phyloP scores from a whole-genome alignment of 2,329 filamentous ascomycete genomes.

The Aspergillus nomiae region DNA sequence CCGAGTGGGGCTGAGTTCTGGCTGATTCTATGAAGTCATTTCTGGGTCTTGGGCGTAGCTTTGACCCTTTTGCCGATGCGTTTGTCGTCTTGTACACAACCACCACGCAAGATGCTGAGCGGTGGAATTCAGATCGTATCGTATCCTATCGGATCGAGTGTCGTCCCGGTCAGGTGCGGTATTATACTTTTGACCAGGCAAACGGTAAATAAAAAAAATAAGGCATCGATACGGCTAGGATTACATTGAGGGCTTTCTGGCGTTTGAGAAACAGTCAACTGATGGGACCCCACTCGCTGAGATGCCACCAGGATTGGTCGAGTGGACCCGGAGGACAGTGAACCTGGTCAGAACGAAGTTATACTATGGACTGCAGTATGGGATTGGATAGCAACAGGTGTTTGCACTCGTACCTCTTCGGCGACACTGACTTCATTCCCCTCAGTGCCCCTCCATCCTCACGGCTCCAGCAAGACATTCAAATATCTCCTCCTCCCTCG shows the following conservation, averaged over 20 bases:
- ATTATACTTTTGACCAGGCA: neutral
- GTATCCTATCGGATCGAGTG: no score
- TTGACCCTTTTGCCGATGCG: neutral
- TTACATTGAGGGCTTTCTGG: neutral
- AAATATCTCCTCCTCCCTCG: slow-evolving; percentile 11
- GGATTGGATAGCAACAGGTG: neutral
- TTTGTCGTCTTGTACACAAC: neutral
- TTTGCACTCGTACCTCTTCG: neutral
- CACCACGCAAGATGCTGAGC: neutral
- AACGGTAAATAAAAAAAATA: no score
- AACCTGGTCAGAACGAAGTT: neutral
- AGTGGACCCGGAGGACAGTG: neutral
- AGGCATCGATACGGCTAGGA: neutral
- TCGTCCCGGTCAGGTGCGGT: neutral
- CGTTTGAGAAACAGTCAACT: neutral
- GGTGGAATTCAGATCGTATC: neutral
- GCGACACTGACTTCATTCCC: slow-evolving; percentile 3
- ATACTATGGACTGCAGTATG: neutral
- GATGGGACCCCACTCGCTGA: neutral
- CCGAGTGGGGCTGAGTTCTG: neutral
- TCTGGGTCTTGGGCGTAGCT: neutral
- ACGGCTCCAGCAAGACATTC: slow-evolving; percentile 1
- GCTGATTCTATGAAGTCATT: slow-evolving; percentile 4
- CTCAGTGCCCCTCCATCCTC: neutral
- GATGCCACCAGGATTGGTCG: neutral